Evolutionary conservation across 2,329 filamentous ascomycete species (phyloP), one percentile per base, ranked within the genome.

Genomic region (Drechslerella stenobrocha): DNA sequence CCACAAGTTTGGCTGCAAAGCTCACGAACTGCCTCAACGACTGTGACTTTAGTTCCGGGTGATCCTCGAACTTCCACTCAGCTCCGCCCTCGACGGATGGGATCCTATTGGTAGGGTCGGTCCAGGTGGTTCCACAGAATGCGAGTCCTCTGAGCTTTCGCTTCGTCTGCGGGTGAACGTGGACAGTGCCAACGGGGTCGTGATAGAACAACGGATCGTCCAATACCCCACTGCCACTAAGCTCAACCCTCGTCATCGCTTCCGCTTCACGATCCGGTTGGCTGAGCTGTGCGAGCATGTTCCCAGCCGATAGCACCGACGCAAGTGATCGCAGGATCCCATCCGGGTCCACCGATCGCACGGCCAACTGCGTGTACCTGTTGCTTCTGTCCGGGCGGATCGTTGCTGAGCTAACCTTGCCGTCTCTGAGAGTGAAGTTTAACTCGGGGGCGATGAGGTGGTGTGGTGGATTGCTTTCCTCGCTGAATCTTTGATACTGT

Each of bases 401-500:
- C 3, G 22, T 30, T n/a, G 48, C 34, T 1, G 53, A 48, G 24
- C 20, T 7, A 9, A 58, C 24, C 8, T 30, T 34, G 7, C 35
- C 23, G 5, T 23, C 32, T 8, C 44, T 15, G 13, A 57, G 32
- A 9, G 30, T 57, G 44, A 57, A 57, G 9, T 42, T 57, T 11
- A 47, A n/a, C 11, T 46, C 40, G 11, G 8, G 34, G 20, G 52
- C 34, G 8, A 37, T 15, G 5, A 18, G 26, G 30, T 60, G 56
- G n/a, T 46, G 23, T 8, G 18, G 40, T 4, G 56, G 47, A 28
- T 30, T 2, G 13, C 34, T 46, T 13, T 5, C 8, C 7, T 50
- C 53, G 8, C 24, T 42, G 13, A 52, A 60, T 30, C 56, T 42
- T 15, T 52, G 26, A 24, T 45, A 32, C 24, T 26, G 32, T 11